Conservation (phyloP, 2,329 filamentous ascomycete genomes). For the Dothideomycetes sp. region DNA sequence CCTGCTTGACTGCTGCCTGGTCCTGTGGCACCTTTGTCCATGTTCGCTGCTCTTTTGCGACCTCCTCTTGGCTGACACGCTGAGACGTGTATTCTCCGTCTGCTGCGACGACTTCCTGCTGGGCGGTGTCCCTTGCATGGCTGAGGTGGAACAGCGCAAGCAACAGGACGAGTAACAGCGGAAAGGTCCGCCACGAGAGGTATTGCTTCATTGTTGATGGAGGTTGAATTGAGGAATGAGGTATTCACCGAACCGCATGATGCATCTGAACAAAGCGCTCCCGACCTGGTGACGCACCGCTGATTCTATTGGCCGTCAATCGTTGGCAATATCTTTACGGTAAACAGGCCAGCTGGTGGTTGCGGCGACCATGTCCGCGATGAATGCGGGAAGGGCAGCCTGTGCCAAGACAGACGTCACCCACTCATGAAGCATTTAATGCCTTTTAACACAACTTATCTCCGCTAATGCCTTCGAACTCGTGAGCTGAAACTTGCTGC, state of each 20-base stretch:
- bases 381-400: no score
- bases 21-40: background rate
- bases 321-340: background rate
- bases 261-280: background rate
- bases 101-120: background rate
- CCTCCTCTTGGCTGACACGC: no score
- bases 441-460: no score
- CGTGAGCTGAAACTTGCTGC: no score
- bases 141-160: background rate
- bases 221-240: background rate
- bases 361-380: background rate
- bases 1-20: slow-evolving; percentile 28
- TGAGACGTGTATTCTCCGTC: no score
- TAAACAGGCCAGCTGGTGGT: background rate
- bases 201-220: background rate
- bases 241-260: background rate
- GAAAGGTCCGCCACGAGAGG: background rate
- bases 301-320: background rate
- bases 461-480: no score
- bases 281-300: background rate
- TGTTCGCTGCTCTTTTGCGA: background rate
- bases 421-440: no score
- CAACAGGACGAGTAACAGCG: background rate
- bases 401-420: background rate
- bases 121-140: background rate